phyloP scores from a whole-genome alignment of 2,329 filamentous ascomycete genomes.

The Sporothrix pseudoabietina region DNA sequence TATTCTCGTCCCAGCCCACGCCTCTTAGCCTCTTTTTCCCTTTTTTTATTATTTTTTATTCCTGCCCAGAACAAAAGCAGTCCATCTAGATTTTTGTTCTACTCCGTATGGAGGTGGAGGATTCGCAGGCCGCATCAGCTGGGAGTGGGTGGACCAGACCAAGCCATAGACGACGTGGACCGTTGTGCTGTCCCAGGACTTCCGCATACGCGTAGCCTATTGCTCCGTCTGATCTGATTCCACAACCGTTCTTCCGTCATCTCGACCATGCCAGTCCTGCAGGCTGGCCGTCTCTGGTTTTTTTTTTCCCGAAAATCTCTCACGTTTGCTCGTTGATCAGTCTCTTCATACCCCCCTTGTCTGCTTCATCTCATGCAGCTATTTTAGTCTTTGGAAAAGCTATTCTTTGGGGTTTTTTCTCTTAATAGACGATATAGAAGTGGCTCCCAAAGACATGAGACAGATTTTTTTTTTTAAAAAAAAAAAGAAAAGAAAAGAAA shows the following conservation, averaged over 20 bases:
- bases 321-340: background rate
- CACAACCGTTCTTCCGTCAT: background rate
- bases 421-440: background rate
- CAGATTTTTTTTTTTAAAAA: too few relatives aligned
- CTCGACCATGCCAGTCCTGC: background rate
- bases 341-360: background rate
- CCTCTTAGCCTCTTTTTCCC: background rate
- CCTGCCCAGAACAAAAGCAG: background rate
- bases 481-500: too few relatives aligned
- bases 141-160: background rate
- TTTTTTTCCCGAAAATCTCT: background rate
- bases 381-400: background rate
- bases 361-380: slow-evolving; percentile 12
- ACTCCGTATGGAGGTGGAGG: background rate
- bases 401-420: background rate
- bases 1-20: slow-evolving; percentile 25
- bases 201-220: slow-evolving; percentile 7
- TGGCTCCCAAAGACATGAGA: background rate
- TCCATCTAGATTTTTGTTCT: background rate
- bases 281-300: background rate
- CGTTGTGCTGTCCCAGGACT: background rate
- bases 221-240: background rate
- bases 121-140: background rate
- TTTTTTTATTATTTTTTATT: background rate
- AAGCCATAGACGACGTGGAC: background rate